Evolutionary conservation across 176 grass and related monocot species (phyloP), one percentile per base, ranked within the genome.

Genomic region (Alopecurus myosuroides): DNA sequence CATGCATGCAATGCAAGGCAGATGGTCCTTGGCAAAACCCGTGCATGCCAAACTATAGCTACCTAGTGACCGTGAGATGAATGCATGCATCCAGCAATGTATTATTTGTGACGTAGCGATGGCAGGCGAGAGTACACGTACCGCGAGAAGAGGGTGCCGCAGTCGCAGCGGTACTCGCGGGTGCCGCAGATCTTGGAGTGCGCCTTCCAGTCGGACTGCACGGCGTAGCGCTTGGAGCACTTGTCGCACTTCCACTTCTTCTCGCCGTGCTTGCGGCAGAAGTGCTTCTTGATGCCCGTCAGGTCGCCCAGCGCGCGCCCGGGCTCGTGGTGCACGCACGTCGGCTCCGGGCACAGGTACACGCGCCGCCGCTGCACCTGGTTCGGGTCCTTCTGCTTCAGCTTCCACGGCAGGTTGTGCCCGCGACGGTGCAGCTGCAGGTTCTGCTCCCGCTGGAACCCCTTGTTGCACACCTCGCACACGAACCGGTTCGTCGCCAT

Each of bases 191-290:
- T 92, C 88, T 99, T 99, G 77, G 97, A 94, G 79, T 99, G 97
- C 33, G 97, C 97, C 91, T 99, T 99, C 89, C 90, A 94, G 86
- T 99, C 97, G 1, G 97, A 99, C 77, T 96, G 97, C 44, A 99
- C 97, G 60, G 97, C 97, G 86, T 99, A 99, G 77, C 90, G 88
- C 86, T 99, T 99, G 56, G 91, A 83, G 91, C 97, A 99, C 90
- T 99, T 99, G 63, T 96, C 97, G 68, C 97, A 99, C 89, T 99
- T 99, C 97, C 97, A 99, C 86, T 92, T 99, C 93, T 99, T 99
- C 97, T 99, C 97, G 40, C 97, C 97, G 71, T 99, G 97, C 86
- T 99, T 99, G 67, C 97, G 94, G 88, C 91, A 99, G 83, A 99
- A 99, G 88, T 99, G 97, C 94, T 99, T 99, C 87, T 99, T 99